Evolutionary conservation across 495 filamentous ascomycete genomes (phyloP).

Genomic region (Aspergillus sclerotiicarbonarius): DNA sequence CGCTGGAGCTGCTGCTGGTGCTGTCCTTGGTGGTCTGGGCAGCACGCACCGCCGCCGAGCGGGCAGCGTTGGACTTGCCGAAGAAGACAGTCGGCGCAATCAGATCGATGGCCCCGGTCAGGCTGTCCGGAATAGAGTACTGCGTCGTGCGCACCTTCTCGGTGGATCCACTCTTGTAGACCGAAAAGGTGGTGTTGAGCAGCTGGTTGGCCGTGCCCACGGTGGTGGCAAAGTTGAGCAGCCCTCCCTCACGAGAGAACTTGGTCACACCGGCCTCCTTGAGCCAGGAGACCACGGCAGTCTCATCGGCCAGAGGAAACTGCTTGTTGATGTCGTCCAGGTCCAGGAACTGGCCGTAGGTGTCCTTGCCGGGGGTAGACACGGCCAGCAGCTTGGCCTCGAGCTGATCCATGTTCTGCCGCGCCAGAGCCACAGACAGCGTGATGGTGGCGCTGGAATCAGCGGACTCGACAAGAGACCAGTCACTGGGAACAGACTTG

Average conservation of each 20-base stretch:
- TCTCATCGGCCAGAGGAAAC: slow-evolving; percentile 46
- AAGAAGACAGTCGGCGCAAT: slow-evolving; percentile 62
- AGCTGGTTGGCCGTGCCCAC: slow-evolving; percentile 49
- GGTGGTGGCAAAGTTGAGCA: slow-evolving; percentile 48
- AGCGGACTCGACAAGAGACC: background rate
- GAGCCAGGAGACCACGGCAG: slow-evolving; percentile 50
- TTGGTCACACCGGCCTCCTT: slow-evolving; percentile 46
- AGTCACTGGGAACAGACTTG: background rate
- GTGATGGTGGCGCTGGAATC: slow-evolving; percentile 19
- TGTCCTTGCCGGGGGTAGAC: slow-evolving; percentile 50
- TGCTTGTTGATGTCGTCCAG: slow-evolving; percentile 50
- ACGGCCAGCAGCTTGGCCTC: slow-evolving; percentile 53
- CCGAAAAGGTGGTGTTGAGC: slow-evolving; percentile 46
- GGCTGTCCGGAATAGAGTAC: slow-evolving; percentile 61
- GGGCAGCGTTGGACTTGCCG: slow-evolving; percentile 30
- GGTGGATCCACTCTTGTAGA: slow-evolving; percentile 33
- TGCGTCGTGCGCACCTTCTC: slow-evolving; percentile 53
- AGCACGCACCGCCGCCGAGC: background rate
- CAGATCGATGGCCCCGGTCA: slow-evolving; percentile 52
- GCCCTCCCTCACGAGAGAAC: slow-evolving; percentile 39
- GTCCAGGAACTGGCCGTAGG: slow-evolving; percentile 57
- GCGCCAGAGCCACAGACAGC: slow-evolving; percentile 41
- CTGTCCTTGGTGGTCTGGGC: background rate
- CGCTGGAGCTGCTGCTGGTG: slow-evolving; percentile 9
- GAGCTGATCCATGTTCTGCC: slow-evolving; percentile 53